Base-by-base conservation (phyloP, 2,329 filamentous ascomycete genomes). In the Claviceps quebecensis region DNA sequence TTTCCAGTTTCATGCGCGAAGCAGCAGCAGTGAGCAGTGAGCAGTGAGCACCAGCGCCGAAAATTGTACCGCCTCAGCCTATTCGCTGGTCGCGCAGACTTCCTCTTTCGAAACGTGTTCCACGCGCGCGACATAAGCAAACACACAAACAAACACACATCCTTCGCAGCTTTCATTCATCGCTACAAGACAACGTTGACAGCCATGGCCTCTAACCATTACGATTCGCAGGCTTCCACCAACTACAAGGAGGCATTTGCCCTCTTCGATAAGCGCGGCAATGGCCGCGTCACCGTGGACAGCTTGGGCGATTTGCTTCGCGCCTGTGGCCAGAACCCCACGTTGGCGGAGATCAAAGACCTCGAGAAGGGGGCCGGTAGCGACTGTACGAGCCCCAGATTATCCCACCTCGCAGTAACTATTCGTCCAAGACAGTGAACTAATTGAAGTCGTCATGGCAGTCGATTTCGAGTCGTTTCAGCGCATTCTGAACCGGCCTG, bases 231-330 rank as follows among this genome's bases (percentile, higher is more conserved):
- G 80, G 80, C 80, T 69, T 83, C 78, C 56, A 97, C 91, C 75
- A 97, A 98, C 84, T 98, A 97, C 87, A 97, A 97, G 78, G 93
- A 98, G 84, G 93, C 93, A 61, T 98, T 98, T 73, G 90, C 90
- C 63, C 86, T 98, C 69, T 98, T 97, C 77, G 93, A 98, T 79
- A 97, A 96, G 83, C 91, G 93, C 70, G 93, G 93, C 67, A 95
- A 87, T 67, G 90, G 91, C 66, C 90, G 90, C 62, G 93, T 97
- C 60, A 72, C 86, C 41, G 76, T 90, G 68, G 86, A 91, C 59
- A 85, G 84, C 57, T 81, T 98, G 52, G 93, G 93, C 60, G 93
- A 98, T 68, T 80, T 98, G 55, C 82, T 98, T 59, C 86, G 93
- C 66, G 93, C 93, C 51, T 98, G 93, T 68, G 93, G 93, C 47